A percentile compares a stretch with the other conserved stretches of the same genome.
Conservation (phyloP, 2,329 filamentous ascomycete species). For the Dactylellina sp. region DNA sequence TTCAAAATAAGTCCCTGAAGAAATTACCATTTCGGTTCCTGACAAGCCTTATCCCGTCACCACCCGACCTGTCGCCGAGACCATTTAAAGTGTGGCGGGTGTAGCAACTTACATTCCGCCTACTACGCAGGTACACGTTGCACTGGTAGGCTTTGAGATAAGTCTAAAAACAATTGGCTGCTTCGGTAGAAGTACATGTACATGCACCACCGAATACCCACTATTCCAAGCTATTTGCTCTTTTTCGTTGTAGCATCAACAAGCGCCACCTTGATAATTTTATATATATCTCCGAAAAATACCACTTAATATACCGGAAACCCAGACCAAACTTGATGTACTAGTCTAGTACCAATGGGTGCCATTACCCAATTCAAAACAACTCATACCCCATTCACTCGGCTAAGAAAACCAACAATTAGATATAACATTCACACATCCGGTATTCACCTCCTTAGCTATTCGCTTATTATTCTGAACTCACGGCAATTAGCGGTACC, state of each 20-base stretch:
- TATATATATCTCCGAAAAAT: constrained; percentile 4
- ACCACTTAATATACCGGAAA: background rate
- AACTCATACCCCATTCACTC: background rate
- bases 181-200: too few species aligned
- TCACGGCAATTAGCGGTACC: background rate
- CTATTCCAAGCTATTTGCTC: too few species aligned
- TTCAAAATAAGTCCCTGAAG: too few species aligned
- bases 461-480: background rate
- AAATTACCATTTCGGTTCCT: too few species aligned
- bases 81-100: background rate
- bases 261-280: background rate
- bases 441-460: background rate
- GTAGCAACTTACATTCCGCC: background rate
- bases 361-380: background rate
- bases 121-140: background rate
- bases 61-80: too few species aligned
- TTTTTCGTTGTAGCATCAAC: background rate
- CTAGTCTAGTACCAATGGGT: constrained; percentile 1
- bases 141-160: background rate
- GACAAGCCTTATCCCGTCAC: too few species aligned
- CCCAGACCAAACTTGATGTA: background rate
- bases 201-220: too few species aligned
- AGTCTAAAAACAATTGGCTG: too few species aligned
- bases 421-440: background rate
- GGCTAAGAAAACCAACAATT: background rate